Evolutionary conservation across 768 basidiomycete genomes (phyloP).

Genomic region (Boletus tylopilopsis): DNA sequence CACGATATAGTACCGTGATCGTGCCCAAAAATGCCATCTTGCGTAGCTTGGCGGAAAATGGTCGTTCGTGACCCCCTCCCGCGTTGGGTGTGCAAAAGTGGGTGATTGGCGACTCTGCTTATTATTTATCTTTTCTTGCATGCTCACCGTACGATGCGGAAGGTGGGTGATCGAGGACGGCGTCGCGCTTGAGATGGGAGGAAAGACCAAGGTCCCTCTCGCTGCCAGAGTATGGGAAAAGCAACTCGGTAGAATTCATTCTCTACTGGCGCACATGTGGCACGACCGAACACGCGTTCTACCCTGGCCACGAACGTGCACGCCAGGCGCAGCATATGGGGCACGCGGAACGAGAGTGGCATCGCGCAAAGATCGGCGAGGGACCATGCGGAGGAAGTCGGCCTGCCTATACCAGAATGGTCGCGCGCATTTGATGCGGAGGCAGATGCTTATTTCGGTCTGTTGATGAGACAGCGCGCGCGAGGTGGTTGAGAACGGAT

Average conservation of each 20-base stretch:
- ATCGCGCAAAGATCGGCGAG: slow-evolving; percentile 17
- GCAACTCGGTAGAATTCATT: slow-evolving; percentile 5
- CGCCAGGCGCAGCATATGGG: slow-evolving; percentile 19
- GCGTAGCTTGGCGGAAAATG: slow-evolving; percentile 41
- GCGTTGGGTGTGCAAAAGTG: slow-evolving; percentile 33
- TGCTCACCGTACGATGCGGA: no score
- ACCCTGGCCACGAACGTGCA: slow-evolving; percentile 26
- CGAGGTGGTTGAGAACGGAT: slow-evolving; percentile 23
- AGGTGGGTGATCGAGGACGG: slow-evolving; percentile 43
- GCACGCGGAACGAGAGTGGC: slow-evolving; percentile 22
- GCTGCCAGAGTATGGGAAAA: slow-evolving; percentile 16
- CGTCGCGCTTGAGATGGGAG: slow-evolving; percentile 24
- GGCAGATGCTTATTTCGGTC: slow-evolving; percentile 21
- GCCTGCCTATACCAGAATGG: slow-evolving; percentile 26
- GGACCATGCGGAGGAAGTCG: slow-evolving; percentile 8
- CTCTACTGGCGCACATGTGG: no score
- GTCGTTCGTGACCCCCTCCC: slow-evolving; percentile 34
- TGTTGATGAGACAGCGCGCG: slow-evolving; percentile 17
- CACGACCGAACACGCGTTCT: no score
- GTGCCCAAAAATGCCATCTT: slow-evolving; percentile 24
- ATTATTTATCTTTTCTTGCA: slow-evolving; percentile 33
- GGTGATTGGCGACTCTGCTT: slow-evolving; percentile 30
- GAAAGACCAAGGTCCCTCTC: not conserved
- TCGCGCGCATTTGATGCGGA: slow-evolving; percentile 27
- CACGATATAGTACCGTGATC: slow-evolving; percentile 22